Base-by-base conservation (phyloP, 257 asterid genomes). In the Solanum bulbocastanum region DNA sequence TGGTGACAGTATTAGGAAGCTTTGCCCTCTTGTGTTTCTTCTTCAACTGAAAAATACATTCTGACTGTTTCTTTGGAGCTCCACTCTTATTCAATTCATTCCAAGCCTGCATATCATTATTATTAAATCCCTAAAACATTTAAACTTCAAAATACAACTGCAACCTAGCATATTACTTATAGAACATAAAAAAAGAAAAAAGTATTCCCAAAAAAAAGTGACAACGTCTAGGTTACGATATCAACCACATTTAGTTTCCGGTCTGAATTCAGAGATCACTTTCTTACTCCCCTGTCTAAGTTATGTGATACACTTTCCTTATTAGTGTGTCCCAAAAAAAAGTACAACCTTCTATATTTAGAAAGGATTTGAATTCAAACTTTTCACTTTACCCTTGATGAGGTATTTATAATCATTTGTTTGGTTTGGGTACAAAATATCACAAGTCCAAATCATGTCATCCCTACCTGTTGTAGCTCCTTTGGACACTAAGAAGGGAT, bases 11-110 rank as follows among this genome's bases (percentile, higher is more conserved):
- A 93, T 89, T 91, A 0, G 92, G 93, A 27, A 96, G 96, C 93
- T 94, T 94, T 22, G 68, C 90, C 92, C 99, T 93, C 91, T 91
- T 95, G 79, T 92, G 95, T 89, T 93, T 93, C 92, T 90, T 94
- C 91, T 92, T 95, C 91, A 96, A 83, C 90, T 91, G 93, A 90
- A 76, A 89, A 42, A 95, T 90, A 90, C 88, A 84, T 35, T 94
- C 98, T 27, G 98, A 92, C 91, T 93, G 96, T 88, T 89, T 95
- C 90, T 90, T 94, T 5, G 96, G 98, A 91, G 94, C 97, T 88
- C 98, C 98, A 72, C 91, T 91, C 89, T 94, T 93, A 82, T 89
- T 94, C 84, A 91, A 95, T 93, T 97, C 99, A 66, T 89, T 91
- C 99, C 99, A 97, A 37, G 99, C 99, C 99, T 97, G 88, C 62